Base-by-base conservation (phyloP, 352 stramenopile species). In the Phytophthora quininea region DNA sequence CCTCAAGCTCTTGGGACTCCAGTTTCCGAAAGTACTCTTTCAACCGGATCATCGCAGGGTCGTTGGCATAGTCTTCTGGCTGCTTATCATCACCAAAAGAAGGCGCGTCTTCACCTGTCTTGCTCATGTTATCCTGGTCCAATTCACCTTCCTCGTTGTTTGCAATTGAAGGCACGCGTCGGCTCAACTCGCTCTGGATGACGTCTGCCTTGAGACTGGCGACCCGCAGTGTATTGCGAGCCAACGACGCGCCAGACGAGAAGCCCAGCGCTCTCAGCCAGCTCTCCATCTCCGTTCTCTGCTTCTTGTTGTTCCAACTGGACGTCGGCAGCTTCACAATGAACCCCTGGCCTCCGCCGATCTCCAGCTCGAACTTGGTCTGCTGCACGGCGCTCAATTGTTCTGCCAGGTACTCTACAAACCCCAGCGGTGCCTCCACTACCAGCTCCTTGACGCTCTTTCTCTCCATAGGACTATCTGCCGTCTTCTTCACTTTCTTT, bases 261-360 rank as follows among this genome's bases (percentile, higher is more conserved):
- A 95, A 95, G 19, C 86, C 84, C 7, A 95, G 58, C 15, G 65
- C 57, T 47, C 63, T 60, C 30, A 89, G 54, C 86, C 84, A 92
- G 10, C 62, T 61, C 37, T 60, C 49, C 37, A 86, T 68, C 14
- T 78, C 62, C 8, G 62, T 46, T 1, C 64, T 64, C 24, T 67
- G 58, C 33, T 42, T 51, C 42, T 69, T 69, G 3, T 7, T 82
- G 46, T 74, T 75, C 55, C 48, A 73, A 6, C 31, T 77, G 9
- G 70, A 49, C 1, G 60, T 6, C 0, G 84, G 81, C 15, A 82
- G 54, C 56, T 81, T 72, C 32, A 93, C 67, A 46, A 95, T 78
- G 60, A 70, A 79, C 9, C 83, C 86, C 56, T 88, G 84, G 7
- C 78, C 82, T 30, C 73, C 71, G 7, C 81, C 83, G 60, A 86